Conservation (phyloP, 495 filamentous ascomycete species). For the Daldinia childiae region DNA sequence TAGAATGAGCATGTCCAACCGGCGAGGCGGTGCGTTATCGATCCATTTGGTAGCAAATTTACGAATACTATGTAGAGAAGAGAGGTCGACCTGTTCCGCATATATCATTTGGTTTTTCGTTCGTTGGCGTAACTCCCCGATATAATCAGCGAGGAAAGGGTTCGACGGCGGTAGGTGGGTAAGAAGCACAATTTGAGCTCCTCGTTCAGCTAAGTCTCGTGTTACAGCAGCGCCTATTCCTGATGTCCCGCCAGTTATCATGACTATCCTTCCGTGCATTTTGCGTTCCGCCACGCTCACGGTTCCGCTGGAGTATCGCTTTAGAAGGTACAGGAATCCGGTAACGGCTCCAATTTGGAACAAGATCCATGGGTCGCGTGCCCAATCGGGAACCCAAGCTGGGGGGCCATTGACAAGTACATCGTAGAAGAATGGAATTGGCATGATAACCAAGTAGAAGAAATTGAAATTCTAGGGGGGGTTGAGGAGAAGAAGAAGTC, state of each 20-base stretch:
- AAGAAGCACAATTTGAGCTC: constrained; percentile 91
- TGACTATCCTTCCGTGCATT: constrained; percentile 91
- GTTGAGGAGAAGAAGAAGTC: neutral
- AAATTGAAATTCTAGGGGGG: constrained; percentile 66
- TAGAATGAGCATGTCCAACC: constrained; percentile 92
- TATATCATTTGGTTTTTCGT: constrained; percentile 92
- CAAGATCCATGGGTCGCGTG: constrained; percentile 57
- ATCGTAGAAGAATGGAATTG: constrained; percentile 75
- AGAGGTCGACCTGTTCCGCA: constrained; percentile 91
- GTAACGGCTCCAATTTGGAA: constrained; percentile 69
- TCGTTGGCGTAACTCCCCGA: constrained; percentile 81
- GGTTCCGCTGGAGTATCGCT: constrained; percentile 80
- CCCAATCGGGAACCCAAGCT: constrained; percentile 69
- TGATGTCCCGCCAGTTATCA: constrained; percentile 95
- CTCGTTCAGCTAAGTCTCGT: constrained; percentile 77
- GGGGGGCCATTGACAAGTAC: constrained; percentile 70
- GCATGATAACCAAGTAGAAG: constrained; percentile 81
- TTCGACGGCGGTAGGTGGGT: constrained; percentile 82
- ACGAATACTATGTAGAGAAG: constrained; percentile 85
- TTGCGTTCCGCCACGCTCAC: constrained; percentile 79
- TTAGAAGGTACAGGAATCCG: constrained; percentile 70
- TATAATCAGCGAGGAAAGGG: constrained; percentile 88
- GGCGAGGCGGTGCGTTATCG: constrained; percentile 88
- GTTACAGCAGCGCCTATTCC: constrained; percentile 86
- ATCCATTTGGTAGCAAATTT: constrained; percentile 99